Evolutionary conservation across 139 green algal species (phyloP), one percentile per base, ranked within the genome.

Genomic region (Picochlorum sp.): DNA sequence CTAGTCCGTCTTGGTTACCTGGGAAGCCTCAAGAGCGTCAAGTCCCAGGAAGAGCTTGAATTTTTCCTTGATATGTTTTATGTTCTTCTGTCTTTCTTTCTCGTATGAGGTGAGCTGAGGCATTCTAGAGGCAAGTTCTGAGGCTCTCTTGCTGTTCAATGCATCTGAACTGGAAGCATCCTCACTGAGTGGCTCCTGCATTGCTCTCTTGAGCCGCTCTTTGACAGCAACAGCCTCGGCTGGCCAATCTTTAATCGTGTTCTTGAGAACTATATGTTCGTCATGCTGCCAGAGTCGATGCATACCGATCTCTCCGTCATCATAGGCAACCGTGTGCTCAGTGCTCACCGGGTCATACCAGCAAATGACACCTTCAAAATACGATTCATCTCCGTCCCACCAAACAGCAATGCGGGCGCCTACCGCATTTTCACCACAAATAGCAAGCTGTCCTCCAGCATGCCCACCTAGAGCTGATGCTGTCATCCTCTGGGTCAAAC

Each of bases 321-420:
- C 72, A 31, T 93, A 93, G 40, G 30, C 30, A 13, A 93, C 59
- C 6, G 85, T 90, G 76, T 93, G 85, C 12, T 80, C 81, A 26
- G 55, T 65, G 61, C 68, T 82, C 39, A 65, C 80, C 24, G 54
- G 59, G 61, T 74, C 60, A 77, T 33, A 85, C 59, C 33, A 41
- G 40, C 26, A 69, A 53, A 41, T 61, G 49, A 28, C 24, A 2
- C 63, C 56, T 14, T 55, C 29, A 60, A 74, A 84, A 43, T 61
- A 82, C 26, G 55, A 33, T 31, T 77, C 45, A 45, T 85, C 76
- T 13, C 72, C 63, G 18, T 75, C 59, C 78, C 78, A 85, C 69
- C 77, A 85, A 29, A 85, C 69, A 18, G 61, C 33, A n/a, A 91
- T 66, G 12, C 67, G 61, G 2, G 77, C 84, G 10, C 85, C 85